A percentile compares a stretch with the other conserved stretches of the same genome.
These are phyloP conservation scores for Dryadomyces quercivorus DNA, from an alignment of 2,329 filamentous ascomycete species.

Conservation along the genomic window DNA sequence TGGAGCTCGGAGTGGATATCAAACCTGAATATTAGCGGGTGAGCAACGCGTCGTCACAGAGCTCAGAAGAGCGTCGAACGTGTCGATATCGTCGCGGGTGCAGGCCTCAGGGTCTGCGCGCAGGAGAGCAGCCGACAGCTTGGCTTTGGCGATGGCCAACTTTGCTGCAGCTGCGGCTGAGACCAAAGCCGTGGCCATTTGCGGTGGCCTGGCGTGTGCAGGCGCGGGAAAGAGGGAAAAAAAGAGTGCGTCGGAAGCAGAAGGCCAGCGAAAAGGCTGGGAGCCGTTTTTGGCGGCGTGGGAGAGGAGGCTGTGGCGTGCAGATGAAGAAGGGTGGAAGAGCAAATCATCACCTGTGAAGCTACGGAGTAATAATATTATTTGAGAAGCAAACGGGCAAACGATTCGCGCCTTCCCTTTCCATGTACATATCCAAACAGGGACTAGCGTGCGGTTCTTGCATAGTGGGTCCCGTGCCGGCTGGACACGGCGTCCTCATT, in stretches of 20 bases:
- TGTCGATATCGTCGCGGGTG: slow-evolving; percentile 54
- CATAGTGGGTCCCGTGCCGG: background rate
- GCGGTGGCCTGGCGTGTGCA: background rate
- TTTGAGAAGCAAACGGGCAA: background rate
- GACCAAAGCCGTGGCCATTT: background rate
- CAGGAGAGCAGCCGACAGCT: slow-evolving; percentile 62
- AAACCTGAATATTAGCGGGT: slow-evolving; percentile 79
- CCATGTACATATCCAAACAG: background rate
- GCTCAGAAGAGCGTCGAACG: slow-evolving; percentile 55
- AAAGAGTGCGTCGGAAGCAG: background rate
- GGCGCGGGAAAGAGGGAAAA: background rate
- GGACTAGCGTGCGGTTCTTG: background rate
- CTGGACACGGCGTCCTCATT: background rate
- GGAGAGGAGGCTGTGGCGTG: background rate
- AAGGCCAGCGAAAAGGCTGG: background rate
- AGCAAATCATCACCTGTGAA: background rate
- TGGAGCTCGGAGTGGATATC: slow-evolving; percentile 21
- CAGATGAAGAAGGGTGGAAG: background rate
- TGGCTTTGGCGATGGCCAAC: slow-evolving; percentile 66
- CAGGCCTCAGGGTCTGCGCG: slow-evolving; percentile 62
- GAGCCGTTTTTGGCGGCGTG: background rate
- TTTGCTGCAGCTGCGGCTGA: slow-evolving; percentile 52
- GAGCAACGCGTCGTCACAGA: slow-evolving; percentile 59
- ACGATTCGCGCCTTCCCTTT: background rate
- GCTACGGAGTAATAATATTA: too few species aligned